Conservation (phyloP, 768 basidiomycete genomes). For the Amanita thiersii region DNA sequence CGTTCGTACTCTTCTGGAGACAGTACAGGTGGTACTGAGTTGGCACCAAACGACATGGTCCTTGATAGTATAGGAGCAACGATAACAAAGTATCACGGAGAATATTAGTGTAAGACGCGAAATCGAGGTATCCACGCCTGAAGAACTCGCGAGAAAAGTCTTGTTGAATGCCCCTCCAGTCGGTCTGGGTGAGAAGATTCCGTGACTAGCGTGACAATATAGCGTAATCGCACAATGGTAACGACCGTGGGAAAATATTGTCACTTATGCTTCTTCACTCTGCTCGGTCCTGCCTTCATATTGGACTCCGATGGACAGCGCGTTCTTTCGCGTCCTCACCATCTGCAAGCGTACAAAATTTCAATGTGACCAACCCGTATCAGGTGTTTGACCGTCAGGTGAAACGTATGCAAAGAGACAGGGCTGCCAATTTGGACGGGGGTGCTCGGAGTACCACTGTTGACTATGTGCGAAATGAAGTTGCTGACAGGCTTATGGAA, state of each 20-base stretch:
- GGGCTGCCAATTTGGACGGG: conserved; percentile 50
- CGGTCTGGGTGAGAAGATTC: too few relatives aligned
- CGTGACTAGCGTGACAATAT: neutral
- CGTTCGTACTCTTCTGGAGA: conserved; percentile 21
- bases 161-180: too few relatives aligned
- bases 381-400: conserved; percentile 80
- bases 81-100: too few relatives aligned
- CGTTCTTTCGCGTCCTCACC: conserved; percentile 45
- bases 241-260: conserved; percentile 13
- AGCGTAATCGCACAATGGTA: neutral
- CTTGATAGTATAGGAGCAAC: neutral
- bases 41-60: conserved; percentile 16
- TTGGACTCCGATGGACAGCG: conserved; percentile 13
- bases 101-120: too few relatives aligned
- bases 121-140: too few relatives aligned
- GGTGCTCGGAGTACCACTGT: conserved; percentile 65
- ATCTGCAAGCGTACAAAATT: conserved; percentile 28
- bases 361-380: conserved; percentile 54
- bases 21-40: conserved; percentile 11
- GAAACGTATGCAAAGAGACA: conserved; percentile 74
- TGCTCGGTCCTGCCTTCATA: too few relatives aligned
- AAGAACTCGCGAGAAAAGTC: too few relatives aligned
- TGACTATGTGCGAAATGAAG: conserved; percentile 88
- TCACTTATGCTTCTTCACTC: conserved; percentile 12
- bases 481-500: conserved; percentile 87